These are phyloP conservation scores for Ambrosia artemisiifolia DNA, from an alignment of 129 eudicot species.

Conservation along the genomic window DNA sequence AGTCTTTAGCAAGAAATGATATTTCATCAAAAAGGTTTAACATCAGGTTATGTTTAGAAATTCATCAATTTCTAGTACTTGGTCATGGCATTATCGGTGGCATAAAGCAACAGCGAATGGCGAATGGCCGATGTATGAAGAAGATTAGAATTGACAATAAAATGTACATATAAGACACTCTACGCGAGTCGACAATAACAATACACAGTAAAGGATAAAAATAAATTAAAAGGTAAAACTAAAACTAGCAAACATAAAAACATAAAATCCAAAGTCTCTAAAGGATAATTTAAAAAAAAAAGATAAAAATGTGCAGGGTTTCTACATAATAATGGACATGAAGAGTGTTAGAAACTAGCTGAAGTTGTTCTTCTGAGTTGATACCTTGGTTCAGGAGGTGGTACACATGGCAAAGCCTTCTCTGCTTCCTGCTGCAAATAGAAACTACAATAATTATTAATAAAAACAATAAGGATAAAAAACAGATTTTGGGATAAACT, in stretches of 20 bases:
- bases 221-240: background rate
- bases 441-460: conserved; percentile 14
- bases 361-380: conserved; percentile 72
- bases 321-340: conserved; percentile 16
- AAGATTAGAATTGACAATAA: background rate
- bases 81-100: no score
- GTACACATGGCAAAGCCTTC: conserved; percentile 50
- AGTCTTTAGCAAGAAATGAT: no score
- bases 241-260: conserved; percentile 18
- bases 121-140: no score
- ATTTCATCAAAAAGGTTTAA: no score
- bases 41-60: no score
- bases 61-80: no score
- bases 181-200: background rate
- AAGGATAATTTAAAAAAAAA: background rate
- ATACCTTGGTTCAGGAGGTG: conserved; percentile 59
- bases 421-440: conserved; percentile 64
- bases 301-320: conserved; percentile 3
- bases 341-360: conserved; percentile 35
- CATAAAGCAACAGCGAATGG: no score
- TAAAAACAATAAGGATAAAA: background rate
- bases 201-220: background rate
- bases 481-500: background rate
- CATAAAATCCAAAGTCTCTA: conserved; percentile 7
- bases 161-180: conserved; percentile 19